A percentile compares a stretch with the other conserved stretches of the same genome.
These are phyloP conservation scores for Clarireedia hainanense DNA, from an alignment of 2,329 filamentous ascomycete species.

Conservation along the genomic window DNA sequence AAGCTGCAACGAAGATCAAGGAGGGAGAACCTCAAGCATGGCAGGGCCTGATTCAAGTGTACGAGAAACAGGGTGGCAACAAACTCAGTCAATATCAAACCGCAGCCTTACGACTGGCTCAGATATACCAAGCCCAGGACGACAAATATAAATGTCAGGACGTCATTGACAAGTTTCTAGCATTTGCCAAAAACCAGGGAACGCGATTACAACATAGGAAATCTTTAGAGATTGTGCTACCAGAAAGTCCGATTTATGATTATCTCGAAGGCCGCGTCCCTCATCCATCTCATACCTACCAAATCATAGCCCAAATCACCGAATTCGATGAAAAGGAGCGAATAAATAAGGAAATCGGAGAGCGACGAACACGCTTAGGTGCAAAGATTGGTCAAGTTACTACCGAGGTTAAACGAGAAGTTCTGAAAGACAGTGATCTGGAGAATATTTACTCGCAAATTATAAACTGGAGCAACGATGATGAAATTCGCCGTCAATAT, in stretches of 20 bases:
- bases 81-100: constrained; percentile 68
- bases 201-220: constrained; percentile 66
- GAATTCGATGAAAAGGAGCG: constrained; percentile 82
- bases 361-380: constrained; percentile 79
- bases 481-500: constrained; percentile 72
- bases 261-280: constrained; percentile 78
- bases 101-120: constrained; percentile 64
- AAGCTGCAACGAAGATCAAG: constrained; percentile 62
- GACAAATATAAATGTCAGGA: constrained; percentile 56
- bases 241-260: constrained; percentile 71
- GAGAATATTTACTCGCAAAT: constrained; percentile 73
- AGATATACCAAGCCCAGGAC: constrained; percentile 62
- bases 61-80: constrained; percentile 64
- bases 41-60: constrained; percentile 82
- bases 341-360: constrained; percentile 84
- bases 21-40: constrained; percentile 75
- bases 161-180: constrained; percentile 71
- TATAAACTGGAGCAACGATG: constrained; percentile 85
- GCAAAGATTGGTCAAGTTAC: constrained; percentile 79
- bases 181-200: constrained; percentile 65
- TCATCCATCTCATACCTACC: constrained; percentile 72
- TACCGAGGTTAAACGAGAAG: constrained; percentile 77
- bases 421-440: constrained; percentile 68
- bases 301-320: constrained; percentile 71
- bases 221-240: constrained; percentile 69